phyloP scores from a whole-genome alignment of 352 stramenopile species.

The Phytophthora cactorum region DNA sequence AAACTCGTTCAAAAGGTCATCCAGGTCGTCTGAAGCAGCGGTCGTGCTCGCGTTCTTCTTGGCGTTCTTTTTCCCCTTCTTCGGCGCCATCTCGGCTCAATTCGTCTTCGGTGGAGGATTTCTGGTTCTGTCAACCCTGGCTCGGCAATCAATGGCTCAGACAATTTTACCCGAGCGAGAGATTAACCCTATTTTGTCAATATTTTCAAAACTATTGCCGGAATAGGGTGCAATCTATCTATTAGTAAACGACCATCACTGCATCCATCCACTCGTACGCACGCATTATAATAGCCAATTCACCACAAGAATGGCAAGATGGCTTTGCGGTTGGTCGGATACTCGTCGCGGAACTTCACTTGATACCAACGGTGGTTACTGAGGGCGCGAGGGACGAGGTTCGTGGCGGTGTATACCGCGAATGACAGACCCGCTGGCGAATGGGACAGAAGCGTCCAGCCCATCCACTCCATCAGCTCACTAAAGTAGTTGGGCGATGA shows the following conservation, averaged over 20 bases:
- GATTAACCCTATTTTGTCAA: conserved; percentile 11
- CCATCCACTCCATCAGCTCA: conserved; percentile 77
- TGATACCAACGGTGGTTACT: conserved; percentile 67
- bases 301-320: conserved; percentile 55
- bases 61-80: conserved; percentile 80
- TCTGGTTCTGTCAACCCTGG: conserved; percentile 5
- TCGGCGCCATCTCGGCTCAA: conserved; percentile 63
- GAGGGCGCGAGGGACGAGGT: conserved; percentile 53
- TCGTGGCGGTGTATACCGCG: conserved; percentile 54
- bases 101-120: conserved; percentile 14
- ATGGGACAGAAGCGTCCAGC: conserved; percentile 65
- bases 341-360: conserved; percentile 57
- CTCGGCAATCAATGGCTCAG: conserved; percentile 39
- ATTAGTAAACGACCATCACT: too few species aligned
- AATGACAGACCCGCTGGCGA: conserved; percentile 61
- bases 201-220: neutral
- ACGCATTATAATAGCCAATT: neutral
- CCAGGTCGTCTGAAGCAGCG: conserved; percentile 60
- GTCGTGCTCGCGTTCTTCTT: conserved; percentile 52
- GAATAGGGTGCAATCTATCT: neutral
- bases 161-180: conserved; percentile 7
- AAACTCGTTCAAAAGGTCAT: conserved; percentile 83
- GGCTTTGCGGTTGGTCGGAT: conserved; percentile 41
- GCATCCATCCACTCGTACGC: too few species aligned
- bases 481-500: conserved; percentile 81